Base-by-base conservation (phyloP, 176 grass and related monocot genomes). In the Carex myosuroides region DNA sequence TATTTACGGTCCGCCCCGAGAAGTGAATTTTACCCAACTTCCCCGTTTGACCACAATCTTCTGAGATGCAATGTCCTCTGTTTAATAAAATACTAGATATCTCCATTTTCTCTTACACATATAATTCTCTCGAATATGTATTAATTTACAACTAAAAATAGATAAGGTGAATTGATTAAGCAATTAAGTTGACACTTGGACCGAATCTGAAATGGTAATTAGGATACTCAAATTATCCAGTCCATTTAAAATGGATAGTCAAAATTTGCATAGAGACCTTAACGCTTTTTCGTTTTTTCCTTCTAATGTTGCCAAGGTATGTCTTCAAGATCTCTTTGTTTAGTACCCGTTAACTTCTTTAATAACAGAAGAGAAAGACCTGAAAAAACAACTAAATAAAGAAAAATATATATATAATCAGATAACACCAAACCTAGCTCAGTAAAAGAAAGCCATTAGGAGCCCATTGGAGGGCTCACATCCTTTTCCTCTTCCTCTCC, bases 361-460 rank as follows among this genome's bases (percentile, higher is more conserved):
- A 73, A 33, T 78, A 56, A 78, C 73, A 78, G 73, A 78, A 78
- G 13, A 78, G 50, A 77, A 39, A 16, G 8, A 78, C 73, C 73
- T 78, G 73, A 57, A 76, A 56, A 11, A 78, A 57, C 48, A 78
- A 52, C 73, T 78, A 78, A 78, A 78, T 55, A 78, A 78, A 78
- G 73, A 78, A 78, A 78, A 4, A 52, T 0, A 57, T 21, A 62
- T 5, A 57, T 78, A 32, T 57, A 52, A 57, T 78, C 21, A 55
- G 52, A 78, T 78, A 56, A 32, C 52, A 32, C 13, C 41, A 13
- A 52, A 50, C 0, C 0, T 11, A 52, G 2, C 68, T 21, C 17
- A 71, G 68, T 44, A 46, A 74, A 74, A 73, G 44, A 26, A 74
- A 74, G 70, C 46, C 50, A 33, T 77, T 56, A 77, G 13, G 50